These are phyloP conservation scores for Cubamyces lactineus DNA, from an alignment of 768 basidiomycete species.

Conservation along the genomic window DNA sequence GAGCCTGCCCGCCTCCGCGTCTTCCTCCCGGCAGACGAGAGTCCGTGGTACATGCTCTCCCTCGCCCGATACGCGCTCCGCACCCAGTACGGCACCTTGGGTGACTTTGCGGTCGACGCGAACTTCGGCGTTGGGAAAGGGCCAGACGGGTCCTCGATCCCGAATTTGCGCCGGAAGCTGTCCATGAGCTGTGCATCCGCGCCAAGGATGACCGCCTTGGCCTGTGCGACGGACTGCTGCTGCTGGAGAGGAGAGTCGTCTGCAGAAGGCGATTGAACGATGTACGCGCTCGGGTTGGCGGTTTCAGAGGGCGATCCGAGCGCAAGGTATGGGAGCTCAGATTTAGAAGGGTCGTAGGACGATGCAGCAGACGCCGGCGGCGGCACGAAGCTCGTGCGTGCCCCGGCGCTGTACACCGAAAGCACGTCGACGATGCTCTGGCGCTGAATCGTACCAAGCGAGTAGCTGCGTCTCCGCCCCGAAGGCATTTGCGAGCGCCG, in stretches of 20 bases:
- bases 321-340: neutral
- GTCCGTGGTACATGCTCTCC: neutral
- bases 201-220: conserved; percentile 23
- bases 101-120: conserved; percentile 17
- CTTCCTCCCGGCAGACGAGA: conserved; percentile 4
- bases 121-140: conserved; percentile 18
- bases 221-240: conserved; percentile 19
- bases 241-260: conserved; percentile 19
- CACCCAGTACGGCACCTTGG: conserved; percentile 35
- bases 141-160: conserved; percentile 21
- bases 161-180: conserved; percentile 25
- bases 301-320: conserved; percentile 4
- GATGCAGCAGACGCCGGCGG: neutral
- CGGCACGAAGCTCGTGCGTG: conserved; percentile 18
- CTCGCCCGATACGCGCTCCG: conserved; percentile 22
- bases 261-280: conserved; percentile 4
- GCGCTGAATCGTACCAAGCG: conserved; percentile 24
- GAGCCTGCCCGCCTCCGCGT: neutral
- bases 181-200: conserved; percentile 27
- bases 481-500: conserved; percentile 1
- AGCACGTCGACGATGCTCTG: conserved; percentile 20
- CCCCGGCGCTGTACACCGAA: conserved; percentile 8
- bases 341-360: too few species aligned
- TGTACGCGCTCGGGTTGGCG: neutral
- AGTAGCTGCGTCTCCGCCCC: conserved; percentile 28